These are phyloP conservation scores for Aspergillus egyptiacus DNA, from an alignment of 495 filamentous ascomycete genomes.

Conservation along the genomic window DNA sequence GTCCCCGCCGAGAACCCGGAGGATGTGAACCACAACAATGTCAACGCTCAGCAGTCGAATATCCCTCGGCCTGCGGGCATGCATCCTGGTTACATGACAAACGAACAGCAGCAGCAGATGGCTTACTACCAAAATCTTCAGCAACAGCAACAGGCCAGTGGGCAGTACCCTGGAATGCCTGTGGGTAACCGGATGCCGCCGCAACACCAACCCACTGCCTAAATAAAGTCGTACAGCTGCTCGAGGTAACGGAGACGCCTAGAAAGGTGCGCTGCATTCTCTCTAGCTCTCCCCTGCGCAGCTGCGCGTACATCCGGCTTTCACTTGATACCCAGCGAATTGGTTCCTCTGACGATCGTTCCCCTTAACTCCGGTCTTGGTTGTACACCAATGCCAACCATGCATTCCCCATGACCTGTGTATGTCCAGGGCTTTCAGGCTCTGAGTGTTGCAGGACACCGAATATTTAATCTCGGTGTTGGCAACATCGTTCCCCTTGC, in stretches of 20 bases:
- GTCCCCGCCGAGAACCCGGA: constrained; percentile 52
- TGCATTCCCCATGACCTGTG: constrained; percentile 18
- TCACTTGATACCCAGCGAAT: constrained; percentile 43
- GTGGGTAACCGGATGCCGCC: constrained; percentile 50
- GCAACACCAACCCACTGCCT: constrained; percentile 48
- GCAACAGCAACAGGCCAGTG: constrained; percentile 50
- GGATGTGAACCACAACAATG: constrained; percentile 48
- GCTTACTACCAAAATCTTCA: constrained; percentile 54
- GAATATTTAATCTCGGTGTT: constrained; percentile 12
- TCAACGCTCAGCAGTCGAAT: constrained; percentile 47
- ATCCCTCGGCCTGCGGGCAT: constrained; percentile 46
- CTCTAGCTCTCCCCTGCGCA: constrained; percentile 23
- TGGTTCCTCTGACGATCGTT: constrained; percentile 26
- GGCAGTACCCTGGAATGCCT: constrained; percentile 52
- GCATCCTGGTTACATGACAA: constrained; percentile 50
- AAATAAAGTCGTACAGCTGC: constrained; percentile 31
- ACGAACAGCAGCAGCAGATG: constrained; percentile 53
- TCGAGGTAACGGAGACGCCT: constrained; percentile 15
- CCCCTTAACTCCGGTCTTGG: constrained; percentile 16
- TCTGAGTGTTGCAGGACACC: constrained; percentile 9
- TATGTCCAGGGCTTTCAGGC: constrained; percentile 15
- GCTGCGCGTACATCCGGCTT: constrained; percentile 27
- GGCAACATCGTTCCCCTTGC: constrained; percentile 11
- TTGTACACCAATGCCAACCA: constrained; percentile 18
- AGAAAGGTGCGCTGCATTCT: constrained; percentile 18